A percentile compares a stretch with the other conserved stretches of the same genome.
These are phyloP conservation scores for Dothiorella sarmentorum DNA, from an alignment of 2,329 filamentous ascomycete species.

Conservation along the genomic window DNA sequence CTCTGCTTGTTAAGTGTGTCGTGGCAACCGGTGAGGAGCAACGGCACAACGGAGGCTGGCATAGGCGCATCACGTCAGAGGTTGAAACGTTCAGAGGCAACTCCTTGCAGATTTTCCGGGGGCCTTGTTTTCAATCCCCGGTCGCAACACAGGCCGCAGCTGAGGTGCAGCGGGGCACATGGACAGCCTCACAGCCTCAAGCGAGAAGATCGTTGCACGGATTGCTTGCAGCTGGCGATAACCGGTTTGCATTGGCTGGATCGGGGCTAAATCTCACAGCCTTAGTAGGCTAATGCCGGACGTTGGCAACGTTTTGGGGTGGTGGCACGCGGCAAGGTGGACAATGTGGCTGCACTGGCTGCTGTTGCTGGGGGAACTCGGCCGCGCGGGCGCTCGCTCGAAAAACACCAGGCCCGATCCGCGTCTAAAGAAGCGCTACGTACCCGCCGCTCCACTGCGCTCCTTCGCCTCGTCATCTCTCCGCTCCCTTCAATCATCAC, in stretches of 20 bases:
- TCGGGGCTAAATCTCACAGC: conserved; percentile 6
- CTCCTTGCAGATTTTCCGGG: conserved; percentile 11
- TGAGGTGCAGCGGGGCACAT: not conserved
- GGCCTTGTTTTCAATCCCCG: conserved; percentile 2
- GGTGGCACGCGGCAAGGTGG: too few species aligned
- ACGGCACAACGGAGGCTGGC: not conserved
- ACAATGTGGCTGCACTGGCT: too few species aligned
- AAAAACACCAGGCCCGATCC: conserved; percentile 13
- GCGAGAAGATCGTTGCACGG: conserved; percentile 9
- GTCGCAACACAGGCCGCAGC: not conserved
- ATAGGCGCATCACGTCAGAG: not conserved
- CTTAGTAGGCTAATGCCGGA: not conserved
- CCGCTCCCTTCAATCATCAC: not conserved
- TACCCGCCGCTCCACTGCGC: not conserved
- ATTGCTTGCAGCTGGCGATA: conserved; percentile 9
- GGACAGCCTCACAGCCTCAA: not conserved
- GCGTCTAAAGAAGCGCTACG: conserved; percentile 15
- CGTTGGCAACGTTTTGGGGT: not conserved
- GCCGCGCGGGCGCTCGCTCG: not conserved
- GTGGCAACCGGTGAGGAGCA: not conserved
- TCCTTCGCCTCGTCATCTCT: not conserved
- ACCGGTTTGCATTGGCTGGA: conserved; percentile 11
- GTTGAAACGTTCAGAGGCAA: not conserved
- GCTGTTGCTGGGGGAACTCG: conserved; percentile 10
- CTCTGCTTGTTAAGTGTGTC: too few species aligned